A percentile compares a stretch with the other conserved stretches of the same genome.
These are phyloP conservation scores for Agastache rugosa DNA, from an alignment of 257 asterid species.

Conservation along the genomic window DNA sequence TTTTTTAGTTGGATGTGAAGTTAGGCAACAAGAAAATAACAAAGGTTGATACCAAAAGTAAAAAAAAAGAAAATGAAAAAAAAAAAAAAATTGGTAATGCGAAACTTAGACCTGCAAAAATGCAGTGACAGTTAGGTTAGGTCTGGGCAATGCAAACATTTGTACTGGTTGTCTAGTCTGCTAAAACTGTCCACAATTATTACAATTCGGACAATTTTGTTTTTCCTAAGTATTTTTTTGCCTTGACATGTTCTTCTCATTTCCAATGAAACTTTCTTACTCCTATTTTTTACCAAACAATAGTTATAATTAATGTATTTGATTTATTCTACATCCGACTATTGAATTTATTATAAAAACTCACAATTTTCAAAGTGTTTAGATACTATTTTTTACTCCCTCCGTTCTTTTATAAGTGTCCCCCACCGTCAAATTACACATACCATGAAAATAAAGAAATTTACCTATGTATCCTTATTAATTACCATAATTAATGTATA, in stretches of 20 bases:
- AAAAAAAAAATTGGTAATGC: background rate
- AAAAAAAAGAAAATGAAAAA: background rate
- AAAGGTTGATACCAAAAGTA: background rate
- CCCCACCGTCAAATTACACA: too few species aligned
- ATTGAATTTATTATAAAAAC: background rate
- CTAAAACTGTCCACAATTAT: background rate
- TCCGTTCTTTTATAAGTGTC: too few species aligned
- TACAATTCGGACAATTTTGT: background rate
- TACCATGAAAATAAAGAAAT: too few species aligned
- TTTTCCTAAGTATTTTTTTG: background rate
- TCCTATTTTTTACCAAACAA: background rate
- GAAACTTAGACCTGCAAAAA: background rate
- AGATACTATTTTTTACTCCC: too few species aligned
- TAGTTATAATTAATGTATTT: background rate
- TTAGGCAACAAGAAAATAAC: background rate
- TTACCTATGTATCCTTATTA: too few species aligned
- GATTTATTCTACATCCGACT: background rate
- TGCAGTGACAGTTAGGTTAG: background rate
- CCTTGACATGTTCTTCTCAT: slow-evolving; percentile 25
- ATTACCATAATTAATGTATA: too few species aligned
- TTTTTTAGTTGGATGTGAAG: background rate
- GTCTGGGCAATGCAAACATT: background rate
- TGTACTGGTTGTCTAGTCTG: background rate
- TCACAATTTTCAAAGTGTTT: too few species aligned
- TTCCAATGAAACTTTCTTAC: background rate